Conservation (phyloP, 73 alveolate species). For the Stentor roeselii region DNA sequence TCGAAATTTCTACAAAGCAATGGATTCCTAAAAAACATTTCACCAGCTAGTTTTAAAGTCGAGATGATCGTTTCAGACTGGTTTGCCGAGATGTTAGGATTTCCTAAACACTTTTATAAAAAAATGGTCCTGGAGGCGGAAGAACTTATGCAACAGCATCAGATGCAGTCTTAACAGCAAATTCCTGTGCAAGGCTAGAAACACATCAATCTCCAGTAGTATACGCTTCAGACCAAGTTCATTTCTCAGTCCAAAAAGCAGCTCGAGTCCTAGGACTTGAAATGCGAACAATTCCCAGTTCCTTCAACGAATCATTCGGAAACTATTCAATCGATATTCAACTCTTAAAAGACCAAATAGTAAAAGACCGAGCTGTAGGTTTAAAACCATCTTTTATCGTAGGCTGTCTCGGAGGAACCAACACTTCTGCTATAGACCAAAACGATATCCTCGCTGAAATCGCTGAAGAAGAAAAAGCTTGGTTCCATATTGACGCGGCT, state of each 20-base stretch:
- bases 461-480: neutral
- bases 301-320: neutral
- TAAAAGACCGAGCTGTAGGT: neutral
- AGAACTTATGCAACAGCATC: neutral
- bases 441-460: neutral
- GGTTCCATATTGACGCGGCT: conserved; percentile 33
- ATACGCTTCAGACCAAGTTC: conserved; percentile 31
- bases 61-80: conserved; percentile 5
- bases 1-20: neutral
- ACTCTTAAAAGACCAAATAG: neutral
- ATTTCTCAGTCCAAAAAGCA: neutral
- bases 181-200: conserved; percentile 14
- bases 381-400: conserved; percentile 3
- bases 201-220: neutral
- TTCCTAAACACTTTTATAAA: conserved; percentile 17
- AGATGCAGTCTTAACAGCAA: neutral
- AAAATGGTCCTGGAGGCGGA: conserved; percentile 27
- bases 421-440: conserved; percentile 23
- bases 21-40: conserved; percentile 21
- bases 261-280: neutral
- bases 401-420: conserved; percentile 27
- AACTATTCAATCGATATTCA: neutral
- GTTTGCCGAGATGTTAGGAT: conserved; percentile 10
- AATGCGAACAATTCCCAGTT: conserved; percentile 11
- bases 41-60: conserved; percentile 16